Base-by-base conservation (phyloP, 306 rosid species). In the Acacia confusa region DNA sequence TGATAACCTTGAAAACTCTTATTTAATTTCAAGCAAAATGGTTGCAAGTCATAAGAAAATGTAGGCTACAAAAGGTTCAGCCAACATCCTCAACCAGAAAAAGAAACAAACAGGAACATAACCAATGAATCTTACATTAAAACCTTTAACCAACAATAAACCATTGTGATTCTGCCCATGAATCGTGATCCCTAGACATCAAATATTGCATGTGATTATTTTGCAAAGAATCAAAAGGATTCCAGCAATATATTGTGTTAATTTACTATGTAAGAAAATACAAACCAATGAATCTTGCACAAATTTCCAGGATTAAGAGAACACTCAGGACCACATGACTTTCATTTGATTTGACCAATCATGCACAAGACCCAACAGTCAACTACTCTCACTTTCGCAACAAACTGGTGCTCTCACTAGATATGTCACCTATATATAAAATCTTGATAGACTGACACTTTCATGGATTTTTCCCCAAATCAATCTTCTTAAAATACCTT, bases 171-270 rank as follows among this genome's bases (percentile, higher is more conserved):
- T 20, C 60, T 52, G 60, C 10, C 24, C 60, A 58, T 24, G 32
- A 58, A 24, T 58, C 27, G 0, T n/a, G 11, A 55, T 20, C 10
- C 63, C 25, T 55, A n/a, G 25, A 58, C 66, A 2, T 2, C 17
- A 24, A 25, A 58, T 58, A 24, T 58, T 17, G 2, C 14, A 10
- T 22, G 66, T 58, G 17, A 58, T 58, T 58, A 9, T 58, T 58
- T 94, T 20, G 61, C 27, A 53, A 53, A n/a, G 11, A 53, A 53
- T 19, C 61, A 53, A 53, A 36, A n/a, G 20, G 25, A 20, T 53
- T 53, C 24, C 61, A 53, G 61, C 61, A 4, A 53, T 53, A 53
- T 17, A 20, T 19, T 7, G 13, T 17, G 20, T 53, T 53, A 53
- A n/a, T 53, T 53, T n/a, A 20, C 20, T 53, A 53, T 53, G 27